Conservation (phyloP, 208 protist genomes). For the Trypanosoma mega region DNA sequence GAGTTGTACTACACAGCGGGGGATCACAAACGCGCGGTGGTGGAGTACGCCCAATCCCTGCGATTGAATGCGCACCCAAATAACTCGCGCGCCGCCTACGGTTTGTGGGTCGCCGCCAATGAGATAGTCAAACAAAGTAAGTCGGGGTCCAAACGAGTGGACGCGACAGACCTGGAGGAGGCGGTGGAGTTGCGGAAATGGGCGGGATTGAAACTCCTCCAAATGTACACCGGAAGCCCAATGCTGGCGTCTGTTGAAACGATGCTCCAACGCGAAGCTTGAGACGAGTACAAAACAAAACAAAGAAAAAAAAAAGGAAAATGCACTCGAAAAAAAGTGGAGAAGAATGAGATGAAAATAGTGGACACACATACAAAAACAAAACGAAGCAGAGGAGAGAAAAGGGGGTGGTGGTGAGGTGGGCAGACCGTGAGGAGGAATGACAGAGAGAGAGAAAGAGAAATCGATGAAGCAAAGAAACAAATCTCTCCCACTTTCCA, state of each 20-base stretch:
- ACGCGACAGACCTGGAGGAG: constrained; percentile 41
- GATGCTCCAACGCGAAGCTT: constrained; percentile 50
- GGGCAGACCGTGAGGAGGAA: too few species aligned
- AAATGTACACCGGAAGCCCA: constrained; percentile 72
- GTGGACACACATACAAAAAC: too few species aligned
- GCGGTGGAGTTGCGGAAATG: constrained; percentile 54
- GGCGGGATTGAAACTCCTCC: constrained; percentile 57
- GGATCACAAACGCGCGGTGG: constrained; percentile 44
- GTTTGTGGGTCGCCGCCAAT: constrained; percentile 55
- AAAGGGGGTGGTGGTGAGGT: too few species aligned
- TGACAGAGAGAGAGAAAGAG: too few species aligned
- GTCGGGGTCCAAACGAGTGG: constrained; percentile 25
- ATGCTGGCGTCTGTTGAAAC: constrained; percentile 61
- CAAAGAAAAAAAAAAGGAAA: not conserved
- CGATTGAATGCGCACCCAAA: constrained; percentile 66
- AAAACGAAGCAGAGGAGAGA: not conserved
- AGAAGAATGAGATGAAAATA: not conserved
- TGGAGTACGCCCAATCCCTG: constrained; percentile 81
- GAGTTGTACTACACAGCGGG: constrained; percentile 77
- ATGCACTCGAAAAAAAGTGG: not conserved
- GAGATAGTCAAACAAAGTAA: constrained; percentile 56
- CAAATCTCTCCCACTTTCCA: too few species aligned
- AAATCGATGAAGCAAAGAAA: too few species aligned
- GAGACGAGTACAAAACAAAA: constrained; percentile 1
- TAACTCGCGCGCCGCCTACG: constrained; percentile 78